These are phyloP conservation scores for Apiotrichum gracile DNA, from an alignment of 1,284 basidiomycete genomes.

Conservation along the genomic window DNA sequence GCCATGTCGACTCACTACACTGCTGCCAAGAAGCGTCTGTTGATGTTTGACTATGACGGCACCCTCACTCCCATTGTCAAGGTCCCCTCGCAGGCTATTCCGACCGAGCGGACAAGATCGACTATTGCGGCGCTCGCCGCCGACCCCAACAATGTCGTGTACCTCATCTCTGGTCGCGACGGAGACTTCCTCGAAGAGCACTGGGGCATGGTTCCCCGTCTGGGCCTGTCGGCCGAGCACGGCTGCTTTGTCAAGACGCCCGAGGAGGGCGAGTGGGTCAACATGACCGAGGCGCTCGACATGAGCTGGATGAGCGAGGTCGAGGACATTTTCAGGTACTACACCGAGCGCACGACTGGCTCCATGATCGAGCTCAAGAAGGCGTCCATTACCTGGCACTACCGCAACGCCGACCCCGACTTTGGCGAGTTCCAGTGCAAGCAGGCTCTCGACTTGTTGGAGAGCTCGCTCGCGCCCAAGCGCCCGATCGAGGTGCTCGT, in stretches of 20 bases:
- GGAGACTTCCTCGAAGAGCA: constrained; percentile 85
- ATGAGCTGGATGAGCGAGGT: constrained; percentile 99
- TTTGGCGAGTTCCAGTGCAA: constrained; percentile 94
- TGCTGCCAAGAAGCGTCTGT: constrained; percentile 71
- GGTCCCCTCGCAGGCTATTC: constrained; percentile 79
- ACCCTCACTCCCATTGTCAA: constrained; percentile 97
- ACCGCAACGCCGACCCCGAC: constrained; percentile 85
- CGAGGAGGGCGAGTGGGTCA: constrained; percentile 64
- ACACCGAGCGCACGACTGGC: constrained; percentile 93
- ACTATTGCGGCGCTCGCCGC: constrained; percentile 66
- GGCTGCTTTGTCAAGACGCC: constrained; percentile 85
- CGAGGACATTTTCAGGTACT: constrained; percentile 90
- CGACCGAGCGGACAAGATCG: constrained; percentile 66
- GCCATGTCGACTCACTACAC: constrained; percentile 63
- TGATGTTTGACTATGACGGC: constrained; percentile 97
- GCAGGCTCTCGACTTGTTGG: constrained; percentile 92
- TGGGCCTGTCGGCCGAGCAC: constrained; percentile 95
- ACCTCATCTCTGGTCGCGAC: constrained; percentile 97
- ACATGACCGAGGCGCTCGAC: constrained; percentile 84
- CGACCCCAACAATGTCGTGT: constrained; percentile 85
- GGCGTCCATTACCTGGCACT: constrained; percentile 97
- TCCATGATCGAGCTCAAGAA: constrained; percentile 95
- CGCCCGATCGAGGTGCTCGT: constrained; percentile 88
- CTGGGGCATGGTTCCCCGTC: constrained; percentile 71
- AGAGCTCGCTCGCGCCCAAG: constrained; percentile 83